Base-by-base conservation (phyloP, 495 filamentous ascomycete genomes). In the Aspergillus haitiensis region DNA sequence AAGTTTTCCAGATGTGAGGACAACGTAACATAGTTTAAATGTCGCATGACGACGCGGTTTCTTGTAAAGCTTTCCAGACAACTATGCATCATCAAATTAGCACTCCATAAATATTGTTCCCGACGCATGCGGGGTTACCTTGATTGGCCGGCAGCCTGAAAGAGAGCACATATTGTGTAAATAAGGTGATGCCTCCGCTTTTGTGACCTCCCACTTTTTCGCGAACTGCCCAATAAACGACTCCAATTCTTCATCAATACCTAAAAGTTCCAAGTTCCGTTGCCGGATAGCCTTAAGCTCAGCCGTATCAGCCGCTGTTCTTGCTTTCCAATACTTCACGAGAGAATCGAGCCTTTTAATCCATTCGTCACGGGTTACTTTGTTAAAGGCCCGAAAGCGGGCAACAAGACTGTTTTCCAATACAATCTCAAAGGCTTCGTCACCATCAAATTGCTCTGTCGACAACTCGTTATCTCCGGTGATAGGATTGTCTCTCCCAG, bases 121-220 rank as follows among this genome's bases (percentile, higher is more conserved):
- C 34, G 7, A 50, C 16, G 10, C 34, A 7, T 31, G 35, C 12
- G 2, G 3, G 59, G 67, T 42, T 73, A 84, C 81, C 59, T 82
- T 82, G 56, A 91, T 86, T 15, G 85, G 73, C 40, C 88, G 82
- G 61, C 88, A 91, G 35, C 79, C 81, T 11, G 84, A 78, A 15
- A 90, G 75, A 9, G 81, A 78, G 68, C 88, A 91, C 70, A 90
- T 81, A 63, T 91, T 87, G 70, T 89, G 89, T 16, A 91, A 67
- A 42, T 84, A 74, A 11, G 87, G 81, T 4, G 82, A 88, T 18
- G 88, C 86, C 56, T 81, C 78, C 2, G 86, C 82, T 58, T 85
- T 78, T 31, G 78, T 84, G 32, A 91, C 86, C 66, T 91, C 88
- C 88, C 88, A 91, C 60, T 90, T 90, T 46, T 76, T 71, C 0